Base-by-base conservation (phyloP, 225 moss, liverwort and hornwort genomes). In the Climacium dendroides region DNA sequence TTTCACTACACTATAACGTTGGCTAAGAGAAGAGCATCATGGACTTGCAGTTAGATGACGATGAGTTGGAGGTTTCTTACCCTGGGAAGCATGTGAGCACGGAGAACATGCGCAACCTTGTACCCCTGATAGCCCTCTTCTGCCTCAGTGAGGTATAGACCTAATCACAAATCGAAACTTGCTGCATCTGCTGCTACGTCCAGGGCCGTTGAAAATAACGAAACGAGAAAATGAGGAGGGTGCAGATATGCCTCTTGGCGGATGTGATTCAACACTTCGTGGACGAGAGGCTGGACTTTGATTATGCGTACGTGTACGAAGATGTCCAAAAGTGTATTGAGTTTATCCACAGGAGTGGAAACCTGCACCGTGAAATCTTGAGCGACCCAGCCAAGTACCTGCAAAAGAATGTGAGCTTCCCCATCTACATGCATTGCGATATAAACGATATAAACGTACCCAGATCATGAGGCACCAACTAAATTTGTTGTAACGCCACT, bases 231-330 rank as follows among this genome's bases (percentile, higher is more conserved):
- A 72, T 85, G 70, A 54, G 88, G 92, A 86, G 88, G 82, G 65
- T 85, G 92, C 93, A 98, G 97, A 97, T 94, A 72, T 98, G 95
- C 90, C 90, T 97, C 23, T 94, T 98, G 87, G 97, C 94, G 70
- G 96, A 97, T 92, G 92, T 97, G 41, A 95, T 96, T 78, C 97
- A 97, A 85, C 96, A 94, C 83, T 96, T 97, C 65, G 95, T 98
- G 83, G 91, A 97, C 88, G 92, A 98, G 88, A 94, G 90, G 60
- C 85, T 96, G 92, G 95, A 95, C 81, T 98, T 98, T 85, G 97
- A 98, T 87, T 95, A 95, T 50, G 87, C 95, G 35, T 98, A 95
- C 79, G 95, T 95, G 35, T 97, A 97, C 76, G 98, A 98, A 77
- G 98, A 96, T 91, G 95, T 98, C n/a, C 95, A 95, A 74, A 95